Percentiles rank a stretch among this genome's conserved stretches.
Conservation (phyloP, 1,284 basidiomycete genomes). For the Earliella scabrosa region DNA sequence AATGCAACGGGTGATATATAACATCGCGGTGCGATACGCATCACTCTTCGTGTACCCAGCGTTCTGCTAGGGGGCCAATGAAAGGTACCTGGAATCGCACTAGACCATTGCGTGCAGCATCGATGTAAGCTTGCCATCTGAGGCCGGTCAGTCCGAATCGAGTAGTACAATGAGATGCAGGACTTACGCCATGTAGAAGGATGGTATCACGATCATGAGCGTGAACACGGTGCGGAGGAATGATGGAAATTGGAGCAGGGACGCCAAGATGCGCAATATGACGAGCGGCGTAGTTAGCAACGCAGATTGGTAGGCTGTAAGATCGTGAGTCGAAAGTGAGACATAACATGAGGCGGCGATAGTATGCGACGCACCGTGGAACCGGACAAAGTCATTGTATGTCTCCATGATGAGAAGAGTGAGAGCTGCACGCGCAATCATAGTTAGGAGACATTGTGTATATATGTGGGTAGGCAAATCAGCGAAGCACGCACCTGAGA, state of each 20-base stretch:
- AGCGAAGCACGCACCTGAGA: constrained; percentile 62
- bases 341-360: too few relatives aligned
- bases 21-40: too few relatives aligned
- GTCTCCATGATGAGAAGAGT: constrained; percentile 76
- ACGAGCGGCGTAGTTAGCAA: constrained; percentile 71
- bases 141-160: neutral
- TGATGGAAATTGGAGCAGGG: constrained; percentile 51
- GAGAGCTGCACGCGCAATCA: constrained; percentile 51
- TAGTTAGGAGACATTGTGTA: neutral
- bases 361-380: constrained; percentile 60
- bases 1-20: too few relatives aligned
- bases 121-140: constrained; percentile 68
- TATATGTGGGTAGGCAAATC: neutral
- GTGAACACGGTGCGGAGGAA: constrained; percentile 53
- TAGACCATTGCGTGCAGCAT: constrained; percentile 60
- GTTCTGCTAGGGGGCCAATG: constrained; percentile 73
- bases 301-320: constrained; percentile 78
- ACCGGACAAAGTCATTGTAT: constrained; percentile 80
- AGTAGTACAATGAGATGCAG: neutral
- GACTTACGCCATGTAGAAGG: constrained; percentile 63
- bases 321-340: neutral
- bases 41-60: constrained; percentile 76
- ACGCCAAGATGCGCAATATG: constrained; percentile 61
- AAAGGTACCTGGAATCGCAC: constrained; percentile 66
- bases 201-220: constrained; percentile 44